Base-by-base conservation (phyloP, 2,329 filamentous ascomycete species). In the Stagonosporopsis rhizophila region DNA sequence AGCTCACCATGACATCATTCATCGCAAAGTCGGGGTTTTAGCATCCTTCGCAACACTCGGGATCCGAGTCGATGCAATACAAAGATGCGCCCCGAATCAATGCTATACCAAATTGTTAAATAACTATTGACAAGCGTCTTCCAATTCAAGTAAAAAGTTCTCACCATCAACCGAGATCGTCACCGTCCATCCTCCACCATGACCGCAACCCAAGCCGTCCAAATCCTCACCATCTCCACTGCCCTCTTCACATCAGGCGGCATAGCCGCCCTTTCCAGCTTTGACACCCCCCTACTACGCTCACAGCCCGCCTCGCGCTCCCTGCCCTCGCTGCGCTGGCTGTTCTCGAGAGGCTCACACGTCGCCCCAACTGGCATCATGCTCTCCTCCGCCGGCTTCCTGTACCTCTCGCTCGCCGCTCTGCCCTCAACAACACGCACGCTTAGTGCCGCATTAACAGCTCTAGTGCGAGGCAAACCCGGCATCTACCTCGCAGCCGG, bases 301-400 rank as follows among this genome's bases (percentile, higher is more conserved):
- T 71, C 74, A 1, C 74, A 75, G 44, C 74, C 72, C 17, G 72
- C 72, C n/a, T 75, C 73, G 1, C 73, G 72, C 46, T 74, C 75
- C 2, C 68, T 76, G 1, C 74, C 75, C n/a, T 59, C 65, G 37
- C 68, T 58, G 2, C 70, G 72, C 38, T 77, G 73, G 74, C 70
- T 76, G 28, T 77, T 76, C 61, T 73, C 68, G 32, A 69, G 74
- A 0, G 75, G 74, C 46, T 76, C 72, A 6, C 75, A 76, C 58
- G 59, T 72, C 28, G 75, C 76, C 55, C 74, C 73, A 7, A 50
- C 58, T 6, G 60, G 63, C 17, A 70, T 70, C 5, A 25, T 71
- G n/a, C 11, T 70, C 45, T 69, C 73, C 0, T 61, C 61, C 6
- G 46, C 65, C 0, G 67, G 70, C 23, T 77, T 77, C 53, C 47